Evolutionary conservation across 2,329 filamentous ascomycete species (phyloP), one percentile per base, ranked within the genome.

Genomic region (Pestalotiopsis fici): DNA sequence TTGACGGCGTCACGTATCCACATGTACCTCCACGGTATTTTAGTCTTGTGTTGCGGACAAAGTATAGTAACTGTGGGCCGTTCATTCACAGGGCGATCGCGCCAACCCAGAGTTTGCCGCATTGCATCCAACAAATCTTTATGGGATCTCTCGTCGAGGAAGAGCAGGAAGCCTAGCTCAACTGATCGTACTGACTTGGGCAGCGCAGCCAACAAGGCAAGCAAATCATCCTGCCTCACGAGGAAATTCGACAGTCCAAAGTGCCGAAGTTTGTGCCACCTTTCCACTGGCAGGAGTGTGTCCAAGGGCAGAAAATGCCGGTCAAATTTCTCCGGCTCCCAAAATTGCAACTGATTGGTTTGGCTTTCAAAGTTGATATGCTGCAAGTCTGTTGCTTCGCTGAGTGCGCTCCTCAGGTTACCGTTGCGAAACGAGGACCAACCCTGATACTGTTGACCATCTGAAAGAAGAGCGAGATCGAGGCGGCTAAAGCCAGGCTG

Each of bases 251-350:
- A 74, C 1, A 81, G 71, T 1, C 72, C 68, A 68, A 81, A 79
- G 31, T 78, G 76, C 0, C 69, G 69, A 4, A 82, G 68, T 0
- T 66, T 68, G 0, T 67, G 50, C 78, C 74, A 79, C 1, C 67
- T 69, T 0, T 75, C 67, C 3, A 77, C 15, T 0, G 78, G 76
- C 15, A 81, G 74, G 4, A 81, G 0, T n/a, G n/a, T n/a, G n/a
- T n/a, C n/a, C n/a, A n/a, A n/a, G n/a, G n/a, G n/a, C n/a, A n/a
- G n/a, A n/a, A 65, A 69, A 11, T 70, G 37, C 31, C 57, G 18
- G 2, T 27, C 18, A 35, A 3, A 13, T 12, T 2, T 11, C 4
- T 25, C n/a, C 2, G 21, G n/a, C n/a, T n/a, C n/a, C n/a, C 21
- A 18, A 37, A 59, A 15, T 11, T 11, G 21, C 3, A 1, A 23